Conservation (phyloP, 169 alveolate genomes). For the Prorocentrum cordatum region DNA sequence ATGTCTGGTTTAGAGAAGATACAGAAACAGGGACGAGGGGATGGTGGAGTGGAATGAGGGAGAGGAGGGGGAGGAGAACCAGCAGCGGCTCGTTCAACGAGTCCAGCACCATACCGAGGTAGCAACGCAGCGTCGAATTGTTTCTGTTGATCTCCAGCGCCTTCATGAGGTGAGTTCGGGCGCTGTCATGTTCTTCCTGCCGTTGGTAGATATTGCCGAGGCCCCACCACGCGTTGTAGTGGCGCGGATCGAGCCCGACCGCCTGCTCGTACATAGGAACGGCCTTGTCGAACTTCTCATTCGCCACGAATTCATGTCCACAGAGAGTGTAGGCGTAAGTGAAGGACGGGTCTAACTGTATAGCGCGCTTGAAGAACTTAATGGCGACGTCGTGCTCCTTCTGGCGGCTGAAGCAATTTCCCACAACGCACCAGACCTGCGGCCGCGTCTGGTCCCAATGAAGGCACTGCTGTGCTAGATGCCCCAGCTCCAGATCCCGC, state of each 20-base stretch:
- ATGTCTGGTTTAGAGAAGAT: too few species aligned
- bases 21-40: too few species aligned
- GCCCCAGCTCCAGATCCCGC: slow-evolving; percentile 43
- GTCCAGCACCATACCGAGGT: slow-evolving; percentile 45
- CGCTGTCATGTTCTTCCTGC: slow-evolving; percentile 37
- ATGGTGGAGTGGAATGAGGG: too few species aligned
- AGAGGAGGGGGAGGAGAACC: too few species aligned
- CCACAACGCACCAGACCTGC: slow-evolving; percentile 68
- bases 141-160: slow-evolving; percentile 34
- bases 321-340: slow-evolving; percentile 55
- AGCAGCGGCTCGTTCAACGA: slow-evolving; percentile 32
- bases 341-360: slow-evolving; percentile 61
- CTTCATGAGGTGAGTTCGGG: neutral
- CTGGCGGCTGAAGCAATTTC: slow-evolving; percentile 60
- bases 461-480: slow-evolving; percentile 51
- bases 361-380: slow-evolving; percentile 53
- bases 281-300: slow-evolving; percentile 64
- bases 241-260: slow-evolving; percentile 32
- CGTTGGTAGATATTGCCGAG: slow-evolving; percentile 64
- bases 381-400: slow-evolving; percentile 65
- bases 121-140: slow-evolving; percentile 38
- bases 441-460: slow-evolving; percentile 44
- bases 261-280: slow-evolving; percentile 62
- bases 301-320: slow-evolving; percentile 68
- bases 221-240: slow-evolving; percentile 68